Conservation (phyloP, 192 early-diverging fungal genomes). For the Coemansia sp. region DNA sequence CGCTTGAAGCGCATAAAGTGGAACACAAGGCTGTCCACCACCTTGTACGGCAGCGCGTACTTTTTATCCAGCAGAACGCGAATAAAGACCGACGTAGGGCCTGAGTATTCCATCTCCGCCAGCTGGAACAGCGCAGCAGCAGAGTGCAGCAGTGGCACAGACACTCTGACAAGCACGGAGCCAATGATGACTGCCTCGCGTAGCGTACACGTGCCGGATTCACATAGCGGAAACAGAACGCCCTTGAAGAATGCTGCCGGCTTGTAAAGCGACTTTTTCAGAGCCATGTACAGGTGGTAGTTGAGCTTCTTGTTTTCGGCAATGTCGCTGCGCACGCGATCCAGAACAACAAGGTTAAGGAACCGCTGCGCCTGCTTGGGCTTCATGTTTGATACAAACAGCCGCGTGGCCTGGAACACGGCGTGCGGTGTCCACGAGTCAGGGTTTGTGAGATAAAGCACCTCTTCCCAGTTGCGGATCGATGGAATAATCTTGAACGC, state of each 20-base stretch:
- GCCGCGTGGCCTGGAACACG: constrained; percentile 89
- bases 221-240: constrained; percentile 92
- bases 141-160: constrained; percentile 94
- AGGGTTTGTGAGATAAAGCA: constrained; percentile 88
- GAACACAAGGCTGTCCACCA: constrained; percentile 92
- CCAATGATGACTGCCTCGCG: constrained; percentile 96
- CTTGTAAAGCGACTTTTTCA: constrained; percentile 97
- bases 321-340: constrained; percentile 94
- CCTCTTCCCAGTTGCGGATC: constrained; percentile 95
- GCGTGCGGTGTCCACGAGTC: constrained; percentile 97
- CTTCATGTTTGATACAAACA: constrained; percentile 98
- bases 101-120: constrained; percentile 98
- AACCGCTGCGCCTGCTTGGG: constrained; percentile 90
- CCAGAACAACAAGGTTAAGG: constrained; percentile 83
- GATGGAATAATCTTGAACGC: constrained; percentile 99
- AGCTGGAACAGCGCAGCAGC: constrained; percentile 89
- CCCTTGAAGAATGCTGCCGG: constrained; percentile 98
- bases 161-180: constrained; percentile 86
- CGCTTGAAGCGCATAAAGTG: constrained; percentile 92
- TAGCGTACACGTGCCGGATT: constrained; percentile 86
- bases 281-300: constrained; percentile 94
- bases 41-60: constrained; percentile 96
- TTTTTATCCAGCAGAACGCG: constrained; percentile 97
- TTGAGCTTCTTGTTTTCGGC: constrained; percentile 96
- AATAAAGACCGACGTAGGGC: constrained; percentile 92